Evolutionary conservation across 2,329 filamentous ascomycete species (phyloP).

Genomic region (Huntiella moniliformis): DNA sequence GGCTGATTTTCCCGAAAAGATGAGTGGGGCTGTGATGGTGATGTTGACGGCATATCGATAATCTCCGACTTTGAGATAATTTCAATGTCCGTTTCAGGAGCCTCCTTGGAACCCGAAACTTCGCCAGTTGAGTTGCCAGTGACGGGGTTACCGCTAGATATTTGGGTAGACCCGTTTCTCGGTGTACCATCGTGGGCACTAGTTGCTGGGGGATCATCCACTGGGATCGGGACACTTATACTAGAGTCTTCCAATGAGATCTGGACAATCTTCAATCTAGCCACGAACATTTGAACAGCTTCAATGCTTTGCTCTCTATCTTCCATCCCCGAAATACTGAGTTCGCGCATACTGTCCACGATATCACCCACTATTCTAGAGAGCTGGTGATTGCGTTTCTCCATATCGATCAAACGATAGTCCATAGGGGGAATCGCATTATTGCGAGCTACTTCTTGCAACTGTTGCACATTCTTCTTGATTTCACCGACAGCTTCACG

Average conservation of each 20-base stretch:
- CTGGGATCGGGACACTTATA: conserved; percentile 12
- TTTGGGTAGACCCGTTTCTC: too few relatives aligned
- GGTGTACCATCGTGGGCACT: too few relatives aligned
- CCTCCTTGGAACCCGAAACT: too few relatives aligned
- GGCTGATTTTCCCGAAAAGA: too few relatives aligned
- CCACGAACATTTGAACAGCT: conserved; percentile 37
- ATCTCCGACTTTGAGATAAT: too few relatives aligned
- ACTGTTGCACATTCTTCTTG: conserved; percentile 47
- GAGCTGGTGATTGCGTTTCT: conserved; percentile 46
- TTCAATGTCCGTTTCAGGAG: too few relatives aligned
- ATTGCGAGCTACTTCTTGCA: conserved; percentile 12
- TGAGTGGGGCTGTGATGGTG: too few relatives aligned
- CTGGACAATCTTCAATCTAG: conserved; percentile 47
- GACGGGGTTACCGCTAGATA: too few relatives aligned
- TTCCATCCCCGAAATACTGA: conserved; percentile 31
- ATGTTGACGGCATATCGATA: too few relatives aligned
- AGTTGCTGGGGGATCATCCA: background rate
- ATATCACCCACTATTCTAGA: conserved; percentile 50
- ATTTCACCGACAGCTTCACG: conserved; percentile 69
- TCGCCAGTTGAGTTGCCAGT: too few relatives aligned
- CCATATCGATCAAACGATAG: conserved; percentile 23
- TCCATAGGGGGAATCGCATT: conserved; percentile 11
- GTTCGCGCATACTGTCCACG: conserved; percentile 40
- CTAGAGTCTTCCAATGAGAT: conserved; percentile 40
- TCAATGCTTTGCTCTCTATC: conserved; percentile 32